Percentiles rank a stretch among this genome's conserved stretches.
Evolutionary conservation across 2,329 filamentous ascomycete species (phyloP).

Genomic region (Fusarium piperis): DNA sequence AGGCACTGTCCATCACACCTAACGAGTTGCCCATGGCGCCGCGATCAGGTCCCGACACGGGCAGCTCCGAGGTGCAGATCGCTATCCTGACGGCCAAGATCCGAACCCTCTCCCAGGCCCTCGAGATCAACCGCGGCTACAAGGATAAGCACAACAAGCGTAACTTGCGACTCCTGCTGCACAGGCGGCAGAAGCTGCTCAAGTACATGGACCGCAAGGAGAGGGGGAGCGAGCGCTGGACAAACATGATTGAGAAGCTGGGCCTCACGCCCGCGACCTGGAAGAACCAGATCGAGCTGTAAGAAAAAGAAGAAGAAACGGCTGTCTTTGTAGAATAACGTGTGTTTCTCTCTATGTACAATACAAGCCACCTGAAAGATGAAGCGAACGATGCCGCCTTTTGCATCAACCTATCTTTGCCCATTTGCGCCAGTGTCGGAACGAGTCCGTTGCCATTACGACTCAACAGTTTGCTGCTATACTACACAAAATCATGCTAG

Average conservation of each 20-base stretch:
- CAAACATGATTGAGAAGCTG: slow-evolving; percentile 82
- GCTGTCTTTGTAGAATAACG: slow-evolving; percentile 53
- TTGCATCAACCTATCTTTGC: slow-evolving; percentile 41
- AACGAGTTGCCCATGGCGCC: slow-evolving; percentile 52
- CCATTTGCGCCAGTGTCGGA: slow-evolving; percentile 47
- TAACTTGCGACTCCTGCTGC: slow-evolving; percentile 85
- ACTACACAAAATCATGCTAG: slow-evolving; percentile 55
- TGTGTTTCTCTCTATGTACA: slow-evolving; percentile 62
- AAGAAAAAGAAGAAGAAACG: slow-evolving; percentile 15
- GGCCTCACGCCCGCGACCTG: slow-evolving; percentile 89
- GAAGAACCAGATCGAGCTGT: slow-evolving; percentile 80
- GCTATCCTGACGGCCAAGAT: slow-evolving; percentile 97
- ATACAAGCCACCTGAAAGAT: slow-evolving; percentile 50
- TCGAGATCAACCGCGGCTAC: slow-evolving; percentile 73
- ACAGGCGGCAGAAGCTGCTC: slow-evolving; percentile 88
- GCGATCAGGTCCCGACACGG: slow-evolving; percentile 90
- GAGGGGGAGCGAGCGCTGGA: slow-evolving; percentile 89
- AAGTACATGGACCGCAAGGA: slow-evolving; percentile 90
- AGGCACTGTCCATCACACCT: slow-evolving; percentile 59
- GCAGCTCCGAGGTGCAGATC: slow-evolving; percentile 96
- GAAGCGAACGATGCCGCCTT: slow-evolving; percentile 40
- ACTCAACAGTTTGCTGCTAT: slow-evolving; percentile 50
- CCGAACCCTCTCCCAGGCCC: slow-evolving; percentile 76
- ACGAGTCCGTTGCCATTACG: slow-evolving; percentile 50
- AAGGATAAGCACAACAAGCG: slow-evolving; percentile 96